Evolutionary conservation across 2,329 filamentous ascomycete genomes (phyloP), one percentile per base, ranked within the genome.

Genomic region (Passalora sequoiae): DNA sequence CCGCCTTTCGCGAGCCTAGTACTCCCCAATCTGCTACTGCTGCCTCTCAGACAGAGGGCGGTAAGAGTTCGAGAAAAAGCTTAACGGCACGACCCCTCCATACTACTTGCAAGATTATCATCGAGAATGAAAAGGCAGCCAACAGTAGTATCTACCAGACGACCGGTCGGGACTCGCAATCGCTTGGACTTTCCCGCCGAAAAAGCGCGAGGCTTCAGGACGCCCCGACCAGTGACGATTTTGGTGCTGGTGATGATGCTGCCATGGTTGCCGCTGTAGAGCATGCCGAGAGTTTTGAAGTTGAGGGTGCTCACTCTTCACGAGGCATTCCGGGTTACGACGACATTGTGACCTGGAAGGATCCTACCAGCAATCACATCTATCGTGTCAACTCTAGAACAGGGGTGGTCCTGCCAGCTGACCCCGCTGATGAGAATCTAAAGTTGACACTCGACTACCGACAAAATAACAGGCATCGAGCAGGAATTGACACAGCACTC

Each of bases 311-410:
- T 8, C n/a, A 3, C 38, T 5, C 24, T 22, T 7, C 22, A n/a
- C 15, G 39, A 15, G 13, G 13, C 17, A 17, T 19, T 13, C 24
- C 13, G 16, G 38, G 15, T 9, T 49, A 55, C 27, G 68, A 69
- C 37, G 58, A 59, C n/a, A 60, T 65, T 0, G 59, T 78, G 0
- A 46, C 64, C 12, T 88, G 84, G 84, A 69, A 67, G 1, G 77
- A 88, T 53, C 81, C 82, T 0, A 56, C 65, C 6, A 84, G 78
- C 1, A 75, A 73, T 50, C 65, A 74, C 45, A 67, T 53, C 1
- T 71, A 70, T 33, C 43, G 67, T 2, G 60, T 84, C n/a, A 76
- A 82, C 50, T 56, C 69, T 4, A 70, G 74, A 15, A 83, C 78
- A 7, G 81, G 80, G 1, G 63, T 66, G 13, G 60, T 68, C 0